Percentiles rank a stretch among this genome's conserved stretches.
Conservation (phyloP, 257 asterid species). For the Solanum lignicaule region DNA sequence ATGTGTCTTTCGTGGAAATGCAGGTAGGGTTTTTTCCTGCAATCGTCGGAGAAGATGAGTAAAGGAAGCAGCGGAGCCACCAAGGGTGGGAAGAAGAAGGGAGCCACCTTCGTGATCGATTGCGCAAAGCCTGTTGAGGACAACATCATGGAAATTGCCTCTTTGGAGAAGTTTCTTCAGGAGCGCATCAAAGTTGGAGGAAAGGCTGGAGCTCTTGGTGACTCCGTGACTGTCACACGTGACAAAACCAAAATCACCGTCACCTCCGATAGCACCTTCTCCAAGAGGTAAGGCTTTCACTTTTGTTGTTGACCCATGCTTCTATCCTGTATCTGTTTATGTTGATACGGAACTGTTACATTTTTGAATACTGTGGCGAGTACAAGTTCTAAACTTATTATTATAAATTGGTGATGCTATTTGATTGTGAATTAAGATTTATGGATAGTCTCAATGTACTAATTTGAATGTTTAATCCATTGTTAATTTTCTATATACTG, state of each 20-base stretch:
- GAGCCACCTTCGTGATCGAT: constrained; percentile 32
- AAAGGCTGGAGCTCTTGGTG: constrained; percentile 40
- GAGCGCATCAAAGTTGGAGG: constrained; percentile 49
- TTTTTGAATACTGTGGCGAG: background rate
- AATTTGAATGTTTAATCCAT: background rate
- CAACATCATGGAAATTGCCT: constrained; percentile 40
- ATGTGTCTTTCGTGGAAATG: background rate
- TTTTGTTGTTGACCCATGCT: background rate
- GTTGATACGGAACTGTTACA: background rate
- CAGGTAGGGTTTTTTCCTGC: background rate
- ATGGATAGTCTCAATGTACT: background rate
- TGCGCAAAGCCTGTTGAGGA: constrained; percentile 43
- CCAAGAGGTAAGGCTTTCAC: constrained; percentile 19
- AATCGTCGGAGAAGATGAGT: constrained; percentile 18
- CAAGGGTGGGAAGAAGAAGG: constrained; percentile 44
- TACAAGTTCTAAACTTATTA: too few relatives aligned
- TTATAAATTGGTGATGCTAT: background rate
- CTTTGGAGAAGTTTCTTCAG: constrained; percentile 39
- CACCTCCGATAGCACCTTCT: constrained; percentile 29
- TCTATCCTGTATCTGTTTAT: background rate
- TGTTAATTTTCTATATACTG: too few relatives aligned
- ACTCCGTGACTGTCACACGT: constrained; percentile 29
- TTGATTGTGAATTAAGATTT: background rate
- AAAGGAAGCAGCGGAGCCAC: constrained; percentile 17
- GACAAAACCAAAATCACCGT: constrained; percentile 37